phyloP scores from a whole-genome alignment of 176 grass and related monocot species.

The Paspalum notatum region DNA sequence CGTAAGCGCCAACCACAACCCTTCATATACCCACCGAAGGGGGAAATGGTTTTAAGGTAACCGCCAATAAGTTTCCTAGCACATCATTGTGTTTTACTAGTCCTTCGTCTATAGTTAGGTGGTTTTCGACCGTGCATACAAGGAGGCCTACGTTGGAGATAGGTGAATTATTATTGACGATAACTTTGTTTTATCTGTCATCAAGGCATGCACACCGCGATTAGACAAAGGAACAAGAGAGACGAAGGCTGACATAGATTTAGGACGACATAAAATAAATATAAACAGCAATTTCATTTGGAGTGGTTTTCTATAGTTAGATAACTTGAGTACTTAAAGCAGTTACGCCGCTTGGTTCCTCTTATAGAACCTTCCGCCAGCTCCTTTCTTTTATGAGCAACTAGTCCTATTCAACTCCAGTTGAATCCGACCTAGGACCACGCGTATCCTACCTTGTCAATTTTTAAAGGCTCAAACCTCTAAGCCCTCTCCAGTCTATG shows the following conservation, averaged over 20 bases:
- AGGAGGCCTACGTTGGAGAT: too few relatives aligned
- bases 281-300: neutral
- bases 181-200: too few relatives aligned
- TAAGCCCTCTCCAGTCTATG: neutral
- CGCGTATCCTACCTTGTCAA: neutral
- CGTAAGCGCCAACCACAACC: too few relatives aligned
- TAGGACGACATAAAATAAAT: neutral
- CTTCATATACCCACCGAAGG: too few relatives aligned
- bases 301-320: neutral
- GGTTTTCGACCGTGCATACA: too few relatives aligned
- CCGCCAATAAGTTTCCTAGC: too few relatives aligned
- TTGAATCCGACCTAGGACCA: slow-evolving; percentile 20
- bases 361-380: slow-evolving; percentile 1
- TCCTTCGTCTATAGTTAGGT: too few relatives aligned
- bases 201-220: neutral
- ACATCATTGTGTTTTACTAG: too few relatives aligned
- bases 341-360: neutral
- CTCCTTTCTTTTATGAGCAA: slow-evolving; percentile 35
- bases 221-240: neutral
- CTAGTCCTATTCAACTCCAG: slow-evolving; percentile 10
- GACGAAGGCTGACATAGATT: neutral
- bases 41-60: too few relatives aligned
- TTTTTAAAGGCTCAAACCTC: neutral
- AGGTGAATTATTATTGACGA: too few relatives aligned
- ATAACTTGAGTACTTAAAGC: neutral